phyloP scores from a whole-genome alignment of 1,139 yeast genomes.

The Ogataea hybrid region DNA sequence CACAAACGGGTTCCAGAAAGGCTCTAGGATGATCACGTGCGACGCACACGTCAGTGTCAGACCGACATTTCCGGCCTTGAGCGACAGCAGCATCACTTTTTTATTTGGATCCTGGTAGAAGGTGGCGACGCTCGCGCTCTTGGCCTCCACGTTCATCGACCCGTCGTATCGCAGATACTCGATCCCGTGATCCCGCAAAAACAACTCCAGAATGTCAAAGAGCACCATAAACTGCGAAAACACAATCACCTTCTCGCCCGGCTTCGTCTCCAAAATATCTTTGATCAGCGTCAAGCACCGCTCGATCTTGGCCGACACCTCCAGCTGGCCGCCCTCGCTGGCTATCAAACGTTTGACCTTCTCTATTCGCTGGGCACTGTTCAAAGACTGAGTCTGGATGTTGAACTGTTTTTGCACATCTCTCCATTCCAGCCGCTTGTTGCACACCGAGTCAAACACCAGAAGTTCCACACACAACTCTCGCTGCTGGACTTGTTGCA shows the following conservation, averaged over 20 bases:
- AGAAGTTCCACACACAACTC: slow-evolving; percentile 45
- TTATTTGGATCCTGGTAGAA: slow-evolving; percentile 58
- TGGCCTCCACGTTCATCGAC: slow-evolving; percentile 63
- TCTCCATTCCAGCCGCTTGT: slow-evolving; percentile 30
- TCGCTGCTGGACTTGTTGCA: slow-evolving; percentile 36
- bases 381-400: slow-evolving; percentile 21
- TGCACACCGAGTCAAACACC: slow-evolving; percentile 49
- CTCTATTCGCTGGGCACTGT: slow-evolving; percentile 19
- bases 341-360: slow-evolving; percentile 35
- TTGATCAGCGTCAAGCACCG: slow-evolving; percentile 46
- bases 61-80: slow-evolving; percentile 93
- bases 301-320: slow-evolving; percentile 52
- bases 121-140: slow-evolving; percentile 58
- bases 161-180: slow-evolving; percentile 75
- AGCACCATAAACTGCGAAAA: slow-evolving; percentile 85
- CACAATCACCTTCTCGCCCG: slow-evolving; percentile 65
- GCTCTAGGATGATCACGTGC: slow-evolving; percentile 86
- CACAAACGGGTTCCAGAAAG: slow-evolving; percentile 96
- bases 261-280: slow-evolving; percentile 40
- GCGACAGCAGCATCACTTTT: slow-evolving; percentile 65
- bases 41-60: slow-evolving; percentile 90
- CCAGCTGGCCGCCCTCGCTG: slow-evolving; percentile 34
- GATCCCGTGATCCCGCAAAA: slow-evolving; percentile 48
- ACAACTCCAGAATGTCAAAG: slow-evolving; percentile 65
- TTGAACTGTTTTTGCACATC: slow-evolving; percentile 20